Conservation (phyloP, 148 eudicot species). For the Persicaria maculosa region DNA sequence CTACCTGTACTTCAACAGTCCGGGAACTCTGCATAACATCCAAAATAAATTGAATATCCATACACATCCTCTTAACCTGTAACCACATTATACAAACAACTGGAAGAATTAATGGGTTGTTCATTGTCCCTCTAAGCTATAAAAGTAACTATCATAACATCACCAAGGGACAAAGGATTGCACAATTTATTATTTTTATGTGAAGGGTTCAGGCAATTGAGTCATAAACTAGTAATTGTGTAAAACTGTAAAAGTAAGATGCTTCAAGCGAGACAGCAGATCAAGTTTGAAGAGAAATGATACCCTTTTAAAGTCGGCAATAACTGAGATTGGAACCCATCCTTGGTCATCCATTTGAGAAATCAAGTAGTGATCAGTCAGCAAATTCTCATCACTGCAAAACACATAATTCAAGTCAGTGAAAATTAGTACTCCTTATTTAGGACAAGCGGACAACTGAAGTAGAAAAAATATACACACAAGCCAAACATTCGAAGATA, state of each 20-base stretch:
- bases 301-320: conserved; percentile 94
- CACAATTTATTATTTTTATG: not conserved
- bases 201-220: not conserved
- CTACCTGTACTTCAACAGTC: conserved; percentile 77
- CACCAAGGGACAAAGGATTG: not conserved
- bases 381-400: conserved; percentile 86
- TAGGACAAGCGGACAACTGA: not conserved
- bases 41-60: conserved; percentile 63
- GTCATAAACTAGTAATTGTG: not conserved
- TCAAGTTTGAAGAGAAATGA: conserved; percentile 3
- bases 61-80: conserved; percentile 83
- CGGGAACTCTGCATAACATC: conserved; percentile 65
- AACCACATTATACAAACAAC: conserved; percentile 14
- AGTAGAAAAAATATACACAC: not conserved
- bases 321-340: conserved; percentile 72
- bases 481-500: not conserved
- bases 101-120: not conserved
- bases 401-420: conserved; percentile 12
- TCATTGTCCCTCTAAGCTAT: conserved; percentile 2
- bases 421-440: not conserved
- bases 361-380: conserved; percentile 61
- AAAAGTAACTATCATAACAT: not conserved
- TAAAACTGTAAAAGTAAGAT: not conserved
- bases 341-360: conserved; percentile 85
- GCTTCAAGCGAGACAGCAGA: not conserved